Percentiles rank a stretch among this genome's conserved stretches.
Evolutionary conservation across 306 rosid genomes (phyloP).

Genomic region (Trifolium dubium): DNA sequence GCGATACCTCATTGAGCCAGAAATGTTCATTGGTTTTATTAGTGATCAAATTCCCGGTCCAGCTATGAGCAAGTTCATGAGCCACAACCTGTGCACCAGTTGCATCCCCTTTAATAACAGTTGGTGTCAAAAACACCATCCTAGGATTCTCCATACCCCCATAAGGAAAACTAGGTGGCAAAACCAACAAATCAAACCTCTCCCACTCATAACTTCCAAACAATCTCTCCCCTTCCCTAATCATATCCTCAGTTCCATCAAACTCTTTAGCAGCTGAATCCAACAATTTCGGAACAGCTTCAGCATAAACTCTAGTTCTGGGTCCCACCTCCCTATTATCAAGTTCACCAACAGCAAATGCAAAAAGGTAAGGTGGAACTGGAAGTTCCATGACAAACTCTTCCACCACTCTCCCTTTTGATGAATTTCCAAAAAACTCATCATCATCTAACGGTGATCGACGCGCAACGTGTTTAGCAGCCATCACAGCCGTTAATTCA

Average conservation of each 20-base stretch:
- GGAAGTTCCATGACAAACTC: constrained; percentile 93
- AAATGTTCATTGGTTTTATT: constrained; percentile 90
- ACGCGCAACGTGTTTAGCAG: constrained; percentile 61
- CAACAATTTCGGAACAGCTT: constrained; percentile 56
- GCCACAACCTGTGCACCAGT: constrained; percentile 93
- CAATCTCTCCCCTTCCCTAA: constrained; percentile 77
- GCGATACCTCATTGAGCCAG: constrained; percentile 85
- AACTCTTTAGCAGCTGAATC: constrained; percentile 82
- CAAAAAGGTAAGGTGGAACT: constrained; percentile 87
- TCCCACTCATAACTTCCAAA: constrained; percentile 87
- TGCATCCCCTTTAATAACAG: constrained; percentile 86
- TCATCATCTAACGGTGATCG: constrained; percentile 56
- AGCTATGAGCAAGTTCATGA: constrained; percentile 94
- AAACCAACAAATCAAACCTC: constrained; percentile 81
- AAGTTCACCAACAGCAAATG: constrained; percentile 80
- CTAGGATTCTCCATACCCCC: constrained; percentile 98
- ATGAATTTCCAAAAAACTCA: constrained; percentile 49
- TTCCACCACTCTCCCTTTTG: constrained; percentile 73
- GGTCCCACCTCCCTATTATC: constrained; percentile 86
- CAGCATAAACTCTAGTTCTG: constrained; percentile 84
- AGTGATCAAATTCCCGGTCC: constrained; percentile 97
- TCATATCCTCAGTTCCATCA: constrained; percentile 81
- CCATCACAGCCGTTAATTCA: constrained; percentile 76
- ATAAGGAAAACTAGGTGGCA: constrained; percentile 94
- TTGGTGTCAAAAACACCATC: constrained; percentile 91